These are phyloP conservation scores for Picea sitchensis DNA, from an alignment of 75 land plant species.

Conservation along the genomic window DNA sequence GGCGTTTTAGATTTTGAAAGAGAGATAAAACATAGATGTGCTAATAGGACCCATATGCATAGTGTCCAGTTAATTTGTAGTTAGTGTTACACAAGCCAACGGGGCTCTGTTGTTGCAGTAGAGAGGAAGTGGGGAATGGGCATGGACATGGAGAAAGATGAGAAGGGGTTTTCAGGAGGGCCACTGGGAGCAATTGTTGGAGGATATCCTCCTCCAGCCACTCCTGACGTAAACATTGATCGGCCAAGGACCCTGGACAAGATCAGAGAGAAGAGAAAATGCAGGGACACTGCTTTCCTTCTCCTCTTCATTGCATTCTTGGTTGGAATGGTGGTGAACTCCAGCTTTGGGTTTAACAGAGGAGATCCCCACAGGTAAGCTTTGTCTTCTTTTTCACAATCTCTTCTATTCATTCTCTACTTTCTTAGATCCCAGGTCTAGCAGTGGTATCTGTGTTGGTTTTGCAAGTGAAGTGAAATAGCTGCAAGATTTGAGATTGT, in stretches of 20 bases:
- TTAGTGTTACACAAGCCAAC: no score
- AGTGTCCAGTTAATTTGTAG: no score
- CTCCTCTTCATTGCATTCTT: conserved; percentile 68
- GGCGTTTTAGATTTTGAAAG: no score
- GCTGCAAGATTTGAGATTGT: no score
- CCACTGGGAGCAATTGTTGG: conserved; percentile 63
- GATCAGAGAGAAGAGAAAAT: conserved; percentile 69
- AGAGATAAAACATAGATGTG: no score
- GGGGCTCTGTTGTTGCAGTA: no score
- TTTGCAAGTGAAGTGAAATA: no score
- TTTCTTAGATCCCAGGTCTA: no score
- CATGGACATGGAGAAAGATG: background rate
- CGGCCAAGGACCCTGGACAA: conserved; percentile 22
- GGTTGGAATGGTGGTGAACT: conserved; percentile 84
- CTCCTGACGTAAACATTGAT: background rate
- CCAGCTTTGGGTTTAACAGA: conserved; percentile 80
- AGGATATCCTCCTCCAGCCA: conserved; percentile 39
- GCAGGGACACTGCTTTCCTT: conserved; percentile 68
- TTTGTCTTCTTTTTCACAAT: no score
- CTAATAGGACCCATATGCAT: no score
- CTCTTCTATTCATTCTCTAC: no score
- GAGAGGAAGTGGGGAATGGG: background rate
- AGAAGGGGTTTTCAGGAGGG: conserved; percentile 34
- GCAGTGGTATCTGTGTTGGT: no score
- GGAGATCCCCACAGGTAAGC: conserved; percentile 72